These are phyloP conservation scores for Stentor coeruleus DNA, from an alignment of 73 alveolate species.

Conservation along the genomic window DNA sequence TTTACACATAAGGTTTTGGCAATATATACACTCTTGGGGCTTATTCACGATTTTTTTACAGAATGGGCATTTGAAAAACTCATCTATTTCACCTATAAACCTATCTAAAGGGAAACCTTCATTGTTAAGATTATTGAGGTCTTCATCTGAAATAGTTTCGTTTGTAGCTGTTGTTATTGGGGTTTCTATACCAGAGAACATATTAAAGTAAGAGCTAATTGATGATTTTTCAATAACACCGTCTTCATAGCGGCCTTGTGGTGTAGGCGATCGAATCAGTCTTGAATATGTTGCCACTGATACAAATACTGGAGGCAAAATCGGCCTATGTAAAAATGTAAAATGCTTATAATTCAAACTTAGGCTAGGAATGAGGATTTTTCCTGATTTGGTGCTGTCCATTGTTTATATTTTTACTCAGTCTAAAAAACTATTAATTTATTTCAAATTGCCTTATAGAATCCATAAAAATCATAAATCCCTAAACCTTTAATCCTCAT, in stretches of 20 bases:
- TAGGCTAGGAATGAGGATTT: not conserved
- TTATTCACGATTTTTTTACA: not conserved
- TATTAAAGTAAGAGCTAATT: not conserved
- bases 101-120: not conserved
- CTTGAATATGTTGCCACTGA: not conserved
- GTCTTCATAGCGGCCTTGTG: not conserved
- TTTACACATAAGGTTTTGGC: constrained; percentile 17
- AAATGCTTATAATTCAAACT: not conserved
- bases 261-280: not conserved
- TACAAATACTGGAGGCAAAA: not conserved
- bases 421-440: no score
- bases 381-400: not conserved
- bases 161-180: constrained; percentile 3
- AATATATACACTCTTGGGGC: constrained; percentile 8
- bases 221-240: not conserved
- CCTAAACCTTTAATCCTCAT: no score
- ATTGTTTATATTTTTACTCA: no score
- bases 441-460: no score
- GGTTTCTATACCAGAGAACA: not conserved
- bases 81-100: not conserved
- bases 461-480: no score
- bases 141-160: not conserved
- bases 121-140: not conserved
- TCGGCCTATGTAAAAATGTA: not conserved
- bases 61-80: constrained; percentile 7